phyloP scores from a whole-genome alignment of 2,329 filamentous ascomycete genomes.

The Cordyceps cateniannulata region DNA sequence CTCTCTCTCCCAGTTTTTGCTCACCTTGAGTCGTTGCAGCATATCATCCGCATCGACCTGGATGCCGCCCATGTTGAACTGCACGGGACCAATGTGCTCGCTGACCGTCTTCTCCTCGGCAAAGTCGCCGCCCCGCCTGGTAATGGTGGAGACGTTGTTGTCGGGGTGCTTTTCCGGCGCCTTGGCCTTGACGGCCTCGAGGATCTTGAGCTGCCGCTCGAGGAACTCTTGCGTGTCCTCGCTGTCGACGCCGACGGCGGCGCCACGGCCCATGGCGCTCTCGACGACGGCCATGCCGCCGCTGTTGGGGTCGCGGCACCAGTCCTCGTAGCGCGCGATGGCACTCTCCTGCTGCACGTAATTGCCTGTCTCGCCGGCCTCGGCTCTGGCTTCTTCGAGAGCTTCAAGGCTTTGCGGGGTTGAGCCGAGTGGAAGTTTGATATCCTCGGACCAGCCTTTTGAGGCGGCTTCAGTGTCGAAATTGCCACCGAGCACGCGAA shows the following conservation, averaged over 20 bases:
- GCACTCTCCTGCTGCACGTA: slow-evolving; percentile 38
- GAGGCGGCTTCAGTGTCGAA: slow-evolving; percentile 89
- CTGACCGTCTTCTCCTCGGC: slow-evolving; percentile 46
- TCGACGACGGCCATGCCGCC: slow-evolving; percentile 42
- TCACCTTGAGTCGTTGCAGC: slow-evolving; percentile 77
- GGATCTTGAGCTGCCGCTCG: slow-evolving; percentile 62
- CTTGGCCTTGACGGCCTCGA: slow-evolving; percentile 59
- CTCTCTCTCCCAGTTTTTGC: slow-evolving; percentile 11
- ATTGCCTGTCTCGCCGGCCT: slow-evolving; percentile 17
- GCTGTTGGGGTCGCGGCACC: slow-evolving; percentile 67
- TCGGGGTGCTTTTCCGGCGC: slow-evolving; percentile 38
- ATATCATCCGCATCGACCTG: slow-evolving; percentile 93
- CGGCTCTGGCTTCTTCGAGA: slow-evolving; percentile 19
- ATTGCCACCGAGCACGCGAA: slow-evolving; percentile 80
- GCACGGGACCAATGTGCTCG: slow-evolving; percentile 87
- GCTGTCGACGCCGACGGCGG: slow-evolving; percentile 28
- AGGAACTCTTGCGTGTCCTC: slow-evolving; percentile 74
- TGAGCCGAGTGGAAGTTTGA: slow-evolving; percentile 48
- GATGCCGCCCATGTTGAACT: slow-evolving; percentile 95
- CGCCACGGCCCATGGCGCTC: slow-evolving; percentile 31
- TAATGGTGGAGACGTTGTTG: slow-evolving; percentile 17
- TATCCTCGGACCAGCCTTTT: slow-evolving; percentile 78
- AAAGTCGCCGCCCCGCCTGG: slow-evolving; percentile 24
- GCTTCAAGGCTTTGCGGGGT: slow-evolving; percentile 17
- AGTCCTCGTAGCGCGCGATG: slow-evolving; percentile 69